Percentiles rank a stretch among this genome's conserved stretches.
Conservation (phyloP, 768 basidiomycete species). For the Leucosporidium creatinivorum region DNA sequence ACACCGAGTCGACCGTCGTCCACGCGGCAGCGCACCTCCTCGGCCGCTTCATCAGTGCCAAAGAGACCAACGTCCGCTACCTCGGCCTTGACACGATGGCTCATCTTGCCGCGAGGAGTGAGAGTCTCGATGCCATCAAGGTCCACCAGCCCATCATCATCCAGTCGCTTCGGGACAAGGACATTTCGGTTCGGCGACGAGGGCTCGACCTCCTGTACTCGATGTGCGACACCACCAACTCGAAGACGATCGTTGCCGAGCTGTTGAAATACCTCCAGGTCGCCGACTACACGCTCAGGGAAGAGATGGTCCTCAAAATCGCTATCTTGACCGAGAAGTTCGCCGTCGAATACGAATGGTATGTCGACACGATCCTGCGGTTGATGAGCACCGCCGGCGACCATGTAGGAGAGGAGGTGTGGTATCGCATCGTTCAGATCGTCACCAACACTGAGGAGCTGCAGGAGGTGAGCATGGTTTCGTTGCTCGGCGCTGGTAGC, state of each 20-base stretch:
- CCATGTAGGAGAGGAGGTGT: conserved; percentile 98
- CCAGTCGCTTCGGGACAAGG: conserved; percentile 85
- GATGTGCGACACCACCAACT: conserved; percentile 98
- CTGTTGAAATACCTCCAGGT: conserved; percentile 84
- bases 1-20: conserved; percentile 81
- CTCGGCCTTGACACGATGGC: conserved; percentile 97
- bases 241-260: conserved; percentile 91
- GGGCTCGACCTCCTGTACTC: conserved; percentile 94
- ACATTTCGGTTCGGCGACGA: conserved; percentile 88
- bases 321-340: conserved; percentile 99
- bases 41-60: conserved; percentile 92
- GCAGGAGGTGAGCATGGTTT: conserved; percentile 52
- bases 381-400: conserved; percentile 95
- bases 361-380: conserved; percentile 94
- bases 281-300: conserved; percentile 92
- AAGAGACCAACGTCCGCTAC: conserved; percentile 97
- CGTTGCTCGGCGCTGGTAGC: neutral
- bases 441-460: conserved; percentile 97
- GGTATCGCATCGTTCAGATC: conserved; percentile 96
- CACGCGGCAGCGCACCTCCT: conserved; percentile 79
- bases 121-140: conserved; percentile 85
- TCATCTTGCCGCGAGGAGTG: conserved; percentile 87
- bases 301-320: conserved; percentile 98
- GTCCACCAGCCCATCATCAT: conserved; percentile 94
- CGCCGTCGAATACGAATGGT: conserved; percentile 60